Base-by-base conservation (phyloP, 192 early-diverging fungal species). In the Coemansia sp. region DNA sequence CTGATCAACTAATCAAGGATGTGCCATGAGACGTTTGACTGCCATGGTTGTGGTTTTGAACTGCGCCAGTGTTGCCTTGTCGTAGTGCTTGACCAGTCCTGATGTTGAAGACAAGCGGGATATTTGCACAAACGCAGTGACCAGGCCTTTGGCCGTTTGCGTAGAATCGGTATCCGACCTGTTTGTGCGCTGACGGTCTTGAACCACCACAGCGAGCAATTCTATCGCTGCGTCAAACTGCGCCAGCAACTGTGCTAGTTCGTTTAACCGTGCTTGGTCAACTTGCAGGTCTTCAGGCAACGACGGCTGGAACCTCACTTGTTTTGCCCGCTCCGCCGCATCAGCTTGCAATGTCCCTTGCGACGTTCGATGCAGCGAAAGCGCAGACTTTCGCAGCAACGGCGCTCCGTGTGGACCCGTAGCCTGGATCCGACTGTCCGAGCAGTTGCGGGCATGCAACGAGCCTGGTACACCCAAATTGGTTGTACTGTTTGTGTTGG, bases 31-130 rank as follows among this genome's bases (percentile, higher is more conserved):
- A 61, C 45, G 65, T 66, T 75, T 80, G 72, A 80, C 65, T 0
- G 69, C 72, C 23, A 75, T 68, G 23, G 72, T 80, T 1, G 72
- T 69, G 29, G 69, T 50, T 63, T 80, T 80, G 72, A 80, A 75
- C 37, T 71, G 77, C 12, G 77, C 72, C 24, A 80, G 72, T 22
- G 69, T 62, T 12, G 66, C 63, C 57, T 67, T 70, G 72, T 74
- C 77, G 45, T 75, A 80, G 66, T 80, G 77, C 55, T 59, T 70
- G 62, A 80, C 72, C 58, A 80, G 63, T 15, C 69, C 72, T 8
- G 68, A 70, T 6, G 65, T 54, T 10, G 77, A 80, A 14, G 77
- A 74, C 19, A 72, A 62, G 22, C 67, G 63, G 24, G 77, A 80
- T 7, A 80, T 53, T 56, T 72, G 72, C 17, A 75, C 66, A 56